Evolutionary conservation across 75 land plant genomes (phyloP).

Genomic region (Pinus tabuliformis): DNA sequence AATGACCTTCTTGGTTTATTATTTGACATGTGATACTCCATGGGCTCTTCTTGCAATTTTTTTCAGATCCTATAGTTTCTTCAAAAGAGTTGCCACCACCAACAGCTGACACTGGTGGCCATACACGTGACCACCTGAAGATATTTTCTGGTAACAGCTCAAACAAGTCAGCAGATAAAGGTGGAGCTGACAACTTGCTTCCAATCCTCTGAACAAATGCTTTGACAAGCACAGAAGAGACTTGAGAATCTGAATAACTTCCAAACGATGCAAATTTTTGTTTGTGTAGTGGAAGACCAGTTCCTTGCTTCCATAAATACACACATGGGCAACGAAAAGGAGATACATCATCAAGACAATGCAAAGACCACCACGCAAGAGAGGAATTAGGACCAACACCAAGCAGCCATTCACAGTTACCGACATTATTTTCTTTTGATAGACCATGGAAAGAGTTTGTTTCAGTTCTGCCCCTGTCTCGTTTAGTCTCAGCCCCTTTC

Average conservation of each 20-base stretch:
- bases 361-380: slow-evolving; percentile 79
- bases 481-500: slow-evolving; percentile 14
- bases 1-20: slow-evolving; percentile 63
- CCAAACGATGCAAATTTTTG: neutral
- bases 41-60: slow-evolving; percentile 17
- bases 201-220: slow-evolving; percentile 44
- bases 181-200: slow-evolving; percentile 44
- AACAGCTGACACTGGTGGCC: slow-evolving; percentile 32
- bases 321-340: slow-evolving; percentile 85
- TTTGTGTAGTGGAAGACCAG: slow-evolving; percentile 15
- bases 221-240: slow-evolving; percentile 35
- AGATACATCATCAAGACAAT: slow-evolving; percentile 80
- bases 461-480: slow-evolving; percentile 5
- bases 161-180: slow-evolving; percentile 60
- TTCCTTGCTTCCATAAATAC: slow-evolving; percentile 68
- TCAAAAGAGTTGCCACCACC: slow-evolving; percentile 18
- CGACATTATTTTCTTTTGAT: slow-evolving; percentile 22
- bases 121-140: slow-evolving; percentile 49
- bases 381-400: slow-evolving; percentile 63
- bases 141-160: slow-evolving; percentile 47
- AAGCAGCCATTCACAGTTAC: slow-evolving; percentile 86
- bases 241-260: slow-evolving; percentile 8
- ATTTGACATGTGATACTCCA: slow-evolving; percentile 25
- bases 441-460: slow-evolving; percentile 5
- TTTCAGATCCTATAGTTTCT: neutral